Evolutionary conservation across 169 alveolate genomes (phyloP).

Genomic region (Plasmodium cynomolgi): DNA sequence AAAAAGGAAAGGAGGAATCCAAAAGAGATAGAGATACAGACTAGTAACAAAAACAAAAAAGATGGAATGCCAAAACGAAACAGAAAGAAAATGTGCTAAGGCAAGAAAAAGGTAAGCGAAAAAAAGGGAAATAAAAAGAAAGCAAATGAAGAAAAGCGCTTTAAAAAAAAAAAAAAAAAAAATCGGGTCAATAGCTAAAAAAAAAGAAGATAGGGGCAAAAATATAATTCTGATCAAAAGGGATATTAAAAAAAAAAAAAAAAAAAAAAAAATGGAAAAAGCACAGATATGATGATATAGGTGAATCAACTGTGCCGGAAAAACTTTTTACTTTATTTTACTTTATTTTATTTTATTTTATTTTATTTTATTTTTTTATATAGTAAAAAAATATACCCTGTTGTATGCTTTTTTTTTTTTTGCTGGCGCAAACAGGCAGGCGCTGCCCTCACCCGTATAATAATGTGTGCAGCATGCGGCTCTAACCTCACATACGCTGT

Average conservation of each 20-base stretch:
- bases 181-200: background rate
- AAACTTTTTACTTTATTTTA: no score
- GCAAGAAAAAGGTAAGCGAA: background rate
- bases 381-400: background rate
- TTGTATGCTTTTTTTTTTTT: background rate
- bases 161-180: background rate
- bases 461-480: background rate
- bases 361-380: no score
- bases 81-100: background rate
- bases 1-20: background rate
- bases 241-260: background rate
- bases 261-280: background rate
- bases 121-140: background rate
- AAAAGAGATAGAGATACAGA: background rate
- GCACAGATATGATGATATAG: no score
- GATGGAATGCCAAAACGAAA: background rate
- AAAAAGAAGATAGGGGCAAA: background rate
- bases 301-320: no score
- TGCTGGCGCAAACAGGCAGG: background rate
- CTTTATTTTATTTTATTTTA: no score
- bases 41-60: background rate
- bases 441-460: background rate
- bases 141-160: background rate
- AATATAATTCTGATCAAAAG: background rate
- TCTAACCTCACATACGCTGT: background rate